Evolutionary conservation across 139 green algal species (phyloP).

Genomic region (Gonium pectorale): DNA sequence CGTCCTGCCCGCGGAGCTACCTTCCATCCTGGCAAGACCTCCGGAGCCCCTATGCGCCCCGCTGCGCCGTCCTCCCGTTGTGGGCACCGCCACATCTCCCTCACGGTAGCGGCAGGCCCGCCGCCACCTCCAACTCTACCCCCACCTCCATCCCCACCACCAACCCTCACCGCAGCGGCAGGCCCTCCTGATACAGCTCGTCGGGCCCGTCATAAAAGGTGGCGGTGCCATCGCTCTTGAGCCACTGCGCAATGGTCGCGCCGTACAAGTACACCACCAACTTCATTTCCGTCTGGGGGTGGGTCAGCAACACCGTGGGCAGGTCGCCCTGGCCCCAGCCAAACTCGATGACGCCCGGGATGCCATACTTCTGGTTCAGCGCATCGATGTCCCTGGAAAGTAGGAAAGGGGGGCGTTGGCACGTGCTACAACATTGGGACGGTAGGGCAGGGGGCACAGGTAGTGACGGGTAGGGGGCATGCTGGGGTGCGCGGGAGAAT

Average conservation of each 20-base stretch:
- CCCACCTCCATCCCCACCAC: background rate
- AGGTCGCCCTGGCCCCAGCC: slow-evolving; percentile 39
- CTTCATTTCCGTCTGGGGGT: slow-evolving; percentile 51
- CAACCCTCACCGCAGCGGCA: slow-evolving; percentile 26
- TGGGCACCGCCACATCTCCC: too few species aligned
- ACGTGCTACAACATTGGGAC: background rate
- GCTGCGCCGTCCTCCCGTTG: too few species aligned
- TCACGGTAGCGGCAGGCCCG: too few species aligned
- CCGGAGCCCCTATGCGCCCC: too few species aligned
- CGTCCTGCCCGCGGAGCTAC: too few species aligned
- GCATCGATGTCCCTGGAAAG: slow-evolving; percentile 42
- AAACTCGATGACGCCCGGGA: slow-evolving; percentile 60
- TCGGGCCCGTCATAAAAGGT: slow-evolving; percentile 38
- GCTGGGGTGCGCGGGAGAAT: background rate
- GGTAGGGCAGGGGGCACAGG: background rate
- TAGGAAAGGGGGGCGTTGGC: background rate
- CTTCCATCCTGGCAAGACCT: too few species aligned
- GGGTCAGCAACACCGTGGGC: slow-evolving; percentile 48
- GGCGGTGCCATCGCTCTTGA: slow-evolving; percentile 44
- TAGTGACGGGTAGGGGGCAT: background rate
- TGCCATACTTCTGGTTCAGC: slow-evolving; percentile 51
- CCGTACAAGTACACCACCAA: slow-evolving; percentile 68
- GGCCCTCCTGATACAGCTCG: background rate
- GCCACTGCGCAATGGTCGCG: slow-evolving; percentile 67
- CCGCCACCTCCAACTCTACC: too few species aligned